Percentiles rank a stretch among this genome's conserved stretches.
phyloP scores from a whole-genome alignment of 768 basidiomycete species.

The Podaxis pistillaris region DNA sequence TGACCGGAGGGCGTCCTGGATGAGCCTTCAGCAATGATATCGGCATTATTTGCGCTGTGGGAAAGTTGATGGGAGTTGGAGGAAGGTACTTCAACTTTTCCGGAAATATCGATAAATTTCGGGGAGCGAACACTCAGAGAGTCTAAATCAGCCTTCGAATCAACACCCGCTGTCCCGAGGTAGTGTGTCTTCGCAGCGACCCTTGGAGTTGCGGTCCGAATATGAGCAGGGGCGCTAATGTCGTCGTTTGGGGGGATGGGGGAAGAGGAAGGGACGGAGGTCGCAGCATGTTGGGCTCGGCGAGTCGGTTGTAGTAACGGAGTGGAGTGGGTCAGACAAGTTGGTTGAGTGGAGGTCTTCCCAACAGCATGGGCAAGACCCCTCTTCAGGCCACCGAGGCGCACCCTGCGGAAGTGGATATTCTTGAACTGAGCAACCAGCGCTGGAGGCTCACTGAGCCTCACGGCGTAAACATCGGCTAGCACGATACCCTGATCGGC shows the following conservation, averaged over 20 bases:
- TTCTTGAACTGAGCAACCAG: slow-evolving; percentile 58
- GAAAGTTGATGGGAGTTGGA: no score
- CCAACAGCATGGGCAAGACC: slow-evolving; percentile 37
- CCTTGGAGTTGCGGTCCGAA: no score
- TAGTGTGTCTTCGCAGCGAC: no score
- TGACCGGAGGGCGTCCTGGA: slow-evolving; percentile 12
- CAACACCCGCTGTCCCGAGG: no score
- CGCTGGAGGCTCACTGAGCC: slow-evolving; percentile 28
- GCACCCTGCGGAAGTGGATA: slow-evolving; percentile 58
- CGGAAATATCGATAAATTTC: not conserved
- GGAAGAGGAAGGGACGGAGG: no score
- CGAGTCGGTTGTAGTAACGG: not conserved
- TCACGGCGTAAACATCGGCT: slow-evolving; percentile 52
- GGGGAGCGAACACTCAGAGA: not conserved
- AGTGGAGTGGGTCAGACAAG: not conserved
- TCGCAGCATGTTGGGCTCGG: no score
- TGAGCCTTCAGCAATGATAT: slow-evolving; percentile 31
- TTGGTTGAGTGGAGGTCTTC: not conserved
- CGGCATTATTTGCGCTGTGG: slow-evolving; percentile 18
- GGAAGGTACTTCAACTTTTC: no score
- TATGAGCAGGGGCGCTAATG: no score
- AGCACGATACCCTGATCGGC: slow-evolving; percentile 44
- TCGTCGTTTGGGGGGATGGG: no score
- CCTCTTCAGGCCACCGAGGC: slow-evolving; percentile 46
- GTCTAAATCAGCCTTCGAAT: no score